Evolutionary conservation across 148 eudicot genomes (phyloP).

Genomic region (Diospyros lotus): DNA sequence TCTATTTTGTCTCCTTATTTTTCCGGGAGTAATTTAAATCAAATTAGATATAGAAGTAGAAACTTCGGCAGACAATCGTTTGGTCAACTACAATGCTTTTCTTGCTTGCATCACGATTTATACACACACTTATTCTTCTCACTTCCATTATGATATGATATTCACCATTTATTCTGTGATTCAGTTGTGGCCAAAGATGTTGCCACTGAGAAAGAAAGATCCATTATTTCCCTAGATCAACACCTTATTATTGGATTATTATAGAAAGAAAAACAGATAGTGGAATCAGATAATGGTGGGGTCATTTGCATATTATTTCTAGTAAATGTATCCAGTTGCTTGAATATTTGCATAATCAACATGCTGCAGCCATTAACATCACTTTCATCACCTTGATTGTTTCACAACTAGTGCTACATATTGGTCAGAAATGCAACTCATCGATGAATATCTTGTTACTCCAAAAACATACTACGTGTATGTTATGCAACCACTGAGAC

Average conservation of each 20-base stretch:
- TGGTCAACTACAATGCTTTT: conserved; percentile 12
- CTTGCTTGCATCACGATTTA: not conserved
- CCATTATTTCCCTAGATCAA: not conserved
- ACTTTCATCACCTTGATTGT: not conserved
- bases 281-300: conserved; percentile 15
- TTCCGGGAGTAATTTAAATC: not conserved
- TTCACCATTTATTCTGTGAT: not conserved
- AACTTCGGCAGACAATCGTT: not conserved
- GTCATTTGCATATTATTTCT: conserved; percentile 1
- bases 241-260: conserved; percentile 4
- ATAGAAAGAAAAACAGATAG: not conserved
- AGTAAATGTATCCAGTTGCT: not conserved
- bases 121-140: not conserved
- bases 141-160: conserved; percentile 8
- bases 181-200: conserved; percentile 11
- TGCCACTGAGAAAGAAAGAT: conserved; percentile 12
- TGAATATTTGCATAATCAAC: not conserved
- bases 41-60: conserved; percentile 1
- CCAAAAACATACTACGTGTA: not conserved
- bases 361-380: not conserved
- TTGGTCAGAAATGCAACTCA: not conserved
- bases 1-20: not conserved
- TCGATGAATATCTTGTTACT: not conserved
- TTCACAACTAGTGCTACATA: conserved; percentile 5
- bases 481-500: not conserved